Evolutionary conservation across 306 rosid genomes (phyloP), one percentile per base, ranked within the genome.

Genomic region (Begonia fuchsioides): DNA sequence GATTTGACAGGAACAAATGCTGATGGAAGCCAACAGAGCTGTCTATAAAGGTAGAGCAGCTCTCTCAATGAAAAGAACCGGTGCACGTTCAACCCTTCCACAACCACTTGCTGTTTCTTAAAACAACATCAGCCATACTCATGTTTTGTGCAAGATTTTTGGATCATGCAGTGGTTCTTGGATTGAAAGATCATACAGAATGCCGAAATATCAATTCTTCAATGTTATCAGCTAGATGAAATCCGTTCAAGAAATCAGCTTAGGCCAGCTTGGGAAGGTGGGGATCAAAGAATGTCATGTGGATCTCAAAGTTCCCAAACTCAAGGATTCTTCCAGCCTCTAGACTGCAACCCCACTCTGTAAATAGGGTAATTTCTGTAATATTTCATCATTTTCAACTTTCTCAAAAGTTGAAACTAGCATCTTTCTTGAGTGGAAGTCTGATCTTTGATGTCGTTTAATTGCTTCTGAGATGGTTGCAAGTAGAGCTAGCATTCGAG

Each of bases 1-100:
- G 46, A 11, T 35, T 43, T 39, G 50, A 61, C 81, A 90, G 98
- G 98, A 90, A 51, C 87, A 81, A 0, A 49, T 81, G 80, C 53
- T 90, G 65, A 58, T 71, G 15, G 94, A 84, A 56, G 77, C 94
- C 38, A 90, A 90, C 74, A 79, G 95, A 60, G 62, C 83, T 90
- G 77, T 54, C 62, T 58, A 51, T 71, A 55, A 85, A 90, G 8
- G 35, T 26, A 3, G 35, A 8, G n/a, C n/a, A n/a, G n/a, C n/a
- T n/a, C n/a, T n/a, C n/a, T 26, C 35, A 26, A 26, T 0, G 5
- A 8, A 26, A 4, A 1, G 1, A 26, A 26, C 1, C 8, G n/a
- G n/a, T n/a, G n/a, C n/a, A n/a, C n/a, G n/a, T n/a, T n/a, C n/a
- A n/a, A n/a, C n/a, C n/a, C n/a, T n/a, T n/a, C n/a, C 7, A 26